These are phyloP conservation scores for Sphagnum tenellum DNA, from an alignment of 225 moss, liverwort and hornwort genomes.

Conservation along the genomic window DNA sequence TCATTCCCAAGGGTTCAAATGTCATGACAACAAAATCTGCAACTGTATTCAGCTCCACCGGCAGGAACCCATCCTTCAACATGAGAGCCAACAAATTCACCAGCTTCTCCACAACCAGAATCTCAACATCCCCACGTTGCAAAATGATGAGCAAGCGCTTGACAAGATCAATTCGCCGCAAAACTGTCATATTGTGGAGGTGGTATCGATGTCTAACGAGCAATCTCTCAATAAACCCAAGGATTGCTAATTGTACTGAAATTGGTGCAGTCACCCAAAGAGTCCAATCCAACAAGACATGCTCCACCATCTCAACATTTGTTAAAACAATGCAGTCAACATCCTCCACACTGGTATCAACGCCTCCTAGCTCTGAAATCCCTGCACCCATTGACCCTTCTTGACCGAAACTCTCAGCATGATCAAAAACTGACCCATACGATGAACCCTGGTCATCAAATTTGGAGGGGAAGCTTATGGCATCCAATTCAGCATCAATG, in stretches of 20 bases:
- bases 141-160: constrained; percentile 86
- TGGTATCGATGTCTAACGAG: constrained; percentile 72
- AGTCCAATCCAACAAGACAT: constrained; percentile 95
- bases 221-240: constrained; percentile 65
- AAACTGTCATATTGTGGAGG: constrained; percentile 74
- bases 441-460: constrained; percentile 57
- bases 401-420: constrained; percentile 43
- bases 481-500: constrained; percentile 30
- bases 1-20: constrained; percentile 72
- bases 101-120: constrained; percentile 70
- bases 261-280: constrained; percentile 76
- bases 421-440: constrained; percentile 45
- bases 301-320: constrained; percentile 89
- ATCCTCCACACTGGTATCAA: constrained; percentile 24
- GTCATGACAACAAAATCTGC: constrained; percentile 98
- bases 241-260: constrained; percentile 54
- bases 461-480: constrained; percentile 40
- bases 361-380: constrained; percentile 43
- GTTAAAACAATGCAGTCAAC: constrained; percentile 48
- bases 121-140: constrained; percentile 77
- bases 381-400: constrained; percentile 47
- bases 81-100: constrained; percentile 70
- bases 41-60: constrained; percentile 79
- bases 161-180: constrained; percentile 70
- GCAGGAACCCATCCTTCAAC: constrained; percentile 74